Evolutionary conservation across 345 rosid genomes (phyloP), one percentile per base, ranked within the genome.

Genomic region (Noccaea caerulescens): DNA sequence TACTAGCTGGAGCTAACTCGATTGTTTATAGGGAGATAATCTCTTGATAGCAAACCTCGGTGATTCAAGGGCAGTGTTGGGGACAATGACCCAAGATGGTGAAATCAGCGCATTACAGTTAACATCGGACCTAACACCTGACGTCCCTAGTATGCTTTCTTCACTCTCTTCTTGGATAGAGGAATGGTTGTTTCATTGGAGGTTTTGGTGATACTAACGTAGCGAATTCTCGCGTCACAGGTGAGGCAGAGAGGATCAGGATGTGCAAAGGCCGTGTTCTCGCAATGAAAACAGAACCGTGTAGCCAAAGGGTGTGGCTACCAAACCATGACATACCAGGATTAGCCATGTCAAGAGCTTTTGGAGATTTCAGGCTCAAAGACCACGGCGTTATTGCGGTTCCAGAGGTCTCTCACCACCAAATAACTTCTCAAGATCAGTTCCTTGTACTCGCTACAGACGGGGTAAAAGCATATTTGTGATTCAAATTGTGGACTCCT

Each of bases 271-370:
- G 98, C 6, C 78, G 97, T 38, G 91, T 93, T 5, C 75, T 87
- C 7, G 84, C 94, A 0, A 71, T 87, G 42, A 85, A 82, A 71
- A 75, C 76, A 76, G 96, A 91, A 27, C 88, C 92, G 1, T 81
- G 81, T 54, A 82, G 87, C 71, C 88, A 83, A 46, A 80, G 97
- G 55, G 98, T 93, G 42, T 93, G 98, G 98, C 76, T 91, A 38
- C 98, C 97, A 0, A 59, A 82, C 51, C 90, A 81, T 32, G 86
- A 93, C 83, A 58, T 69, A 25, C 98, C 98, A 30, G 98, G 98
- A 36, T 78, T 93, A n/a, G 98, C 98, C 69, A 93, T 93, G 98
- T 86, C 98, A 55, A 85, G 98, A 50, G 92, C 98, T 68, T 91
- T 93, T 6, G 97, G 98, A 1, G 94, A 93, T 69, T 86, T 79